Evolutionary conservation across 768 basidiomycete genomes (phyloP).

Genomic region (Podaxis sp.): DNA sequence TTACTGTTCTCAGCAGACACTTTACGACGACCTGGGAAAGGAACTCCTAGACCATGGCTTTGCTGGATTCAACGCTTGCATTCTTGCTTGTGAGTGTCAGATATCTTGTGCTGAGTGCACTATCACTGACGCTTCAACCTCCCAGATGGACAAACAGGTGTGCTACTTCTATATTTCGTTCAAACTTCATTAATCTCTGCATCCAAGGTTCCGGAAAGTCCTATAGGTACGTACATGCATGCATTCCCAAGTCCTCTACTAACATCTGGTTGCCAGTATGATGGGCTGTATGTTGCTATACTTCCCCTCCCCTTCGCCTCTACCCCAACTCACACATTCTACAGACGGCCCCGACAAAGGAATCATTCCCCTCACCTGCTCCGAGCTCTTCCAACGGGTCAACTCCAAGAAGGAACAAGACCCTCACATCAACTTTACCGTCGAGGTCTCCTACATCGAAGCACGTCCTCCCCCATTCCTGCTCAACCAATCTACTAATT

Average conservation of each 20-base stretch:
- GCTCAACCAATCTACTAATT: background rate
- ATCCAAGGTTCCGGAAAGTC: slow-evolving; percentile 84
- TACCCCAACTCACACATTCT: slow-evolving; percentile 4
- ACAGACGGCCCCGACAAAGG: slow-evolving; percentile 94
- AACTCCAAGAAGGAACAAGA: slow-evolving; percentile 61
- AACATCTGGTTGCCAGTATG: slow-evolving; percentile 59
- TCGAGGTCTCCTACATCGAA: slow-evolving; percentile 99
- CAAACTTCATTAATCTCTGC: background rate
- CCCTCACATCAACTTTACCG: slow-evolving; percentile 75
- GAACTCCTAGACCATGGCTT: slow-evolving; percentile 96
- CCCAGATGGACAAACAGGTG: slow-evolving; percentile 83
- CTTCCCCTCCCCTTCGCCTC: slow-evolving; percentile 1
- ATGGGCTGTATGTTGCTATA: slow-evolving; percentile 78
- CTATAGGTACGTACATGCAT: slow-evolving; percentile 63
- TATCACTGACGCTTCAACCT: slow-evolving; percentile 14
- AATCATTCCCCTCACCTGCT: slow-evolving; percentile 95
- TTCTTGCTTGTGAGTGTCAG: slow-evolving; percentile 87
- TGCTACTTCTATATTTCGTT: slow-evolving; percentile 2
- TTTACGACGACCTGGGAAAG: slow-evolving; percentile 92
- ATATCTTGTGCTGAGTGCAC: background rate
- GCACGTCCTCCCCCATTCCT: slow-evolving; percentile 35
- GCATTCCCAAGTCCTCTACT: background rate
- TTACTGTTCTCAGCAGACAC: slow-evolving; percentile 92
- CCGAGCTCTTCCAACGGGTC: slow-evolving; percentile 87
- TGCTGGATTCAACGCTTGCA: slow-evolving; percentile 96